These are phyloP conservation scores for Cucumis cinereus DNA, from an alignment of 306 rosid species.

Conservation along the genomic window DNA sequence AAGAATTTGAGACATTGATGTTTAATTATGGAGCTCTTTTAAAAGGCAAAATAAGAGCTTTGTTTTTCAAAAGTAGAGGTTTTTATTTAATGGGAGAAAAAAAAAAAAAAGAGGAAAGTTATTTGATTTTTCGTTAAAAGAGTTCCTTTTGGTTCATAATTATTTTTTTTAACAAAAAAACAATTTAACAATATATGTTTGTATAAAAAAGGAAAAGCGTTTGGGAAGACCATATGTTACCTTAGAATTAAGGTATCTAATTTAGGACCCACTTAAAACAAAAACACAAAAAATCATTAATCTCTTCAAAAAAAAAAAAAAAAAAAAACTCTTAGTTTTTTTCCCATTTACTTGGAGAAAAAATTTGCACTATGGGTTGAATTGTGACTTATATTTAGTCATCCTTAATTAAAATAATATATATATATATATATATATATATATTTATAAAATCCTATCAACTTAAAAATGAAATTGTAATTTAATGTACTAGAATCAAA, in stretches of 20 bases:
- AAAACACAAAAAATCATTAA: background rate
- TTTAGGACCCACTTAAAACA: background rate
- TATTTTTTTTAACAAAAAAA: background rate
- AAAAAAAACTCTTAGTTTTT: background rate
- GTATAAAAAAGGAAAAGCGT: background rate
- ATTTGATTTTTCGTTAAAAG: background rate
- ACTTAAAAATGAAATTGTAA: background rate
- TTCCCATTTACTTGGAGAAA: background rate
- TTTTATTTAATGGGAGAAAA: background rate
- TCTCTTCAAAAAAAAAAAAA: background rate
- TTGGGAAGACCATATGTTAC: background rate
- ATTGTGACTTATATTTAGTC: background rate
- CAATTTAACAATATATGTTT: background rate
- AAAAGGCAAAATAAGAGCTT: background rate
- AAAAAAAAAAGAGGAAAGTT: background rate
- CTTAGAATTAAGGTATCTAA: conserved; percentile 3
- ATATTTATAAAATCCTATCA: background rate
- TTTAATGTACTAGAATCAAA: too few species aligned
- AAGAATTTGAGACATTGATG: background rate
- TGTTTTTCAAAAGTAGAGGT: background rate
- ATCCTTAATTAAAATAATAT: background rate
- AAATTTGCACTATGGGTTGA: background rate
- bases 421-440: background rate
- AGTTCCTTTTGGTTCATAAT: background rate
- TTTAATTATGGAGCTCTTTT: background rate